These are phyloP conservation scores for Salvia miltiorrhiza DNA, from an alignment of 257 asterid genomes.

Conservation along the genomic window DNA sequence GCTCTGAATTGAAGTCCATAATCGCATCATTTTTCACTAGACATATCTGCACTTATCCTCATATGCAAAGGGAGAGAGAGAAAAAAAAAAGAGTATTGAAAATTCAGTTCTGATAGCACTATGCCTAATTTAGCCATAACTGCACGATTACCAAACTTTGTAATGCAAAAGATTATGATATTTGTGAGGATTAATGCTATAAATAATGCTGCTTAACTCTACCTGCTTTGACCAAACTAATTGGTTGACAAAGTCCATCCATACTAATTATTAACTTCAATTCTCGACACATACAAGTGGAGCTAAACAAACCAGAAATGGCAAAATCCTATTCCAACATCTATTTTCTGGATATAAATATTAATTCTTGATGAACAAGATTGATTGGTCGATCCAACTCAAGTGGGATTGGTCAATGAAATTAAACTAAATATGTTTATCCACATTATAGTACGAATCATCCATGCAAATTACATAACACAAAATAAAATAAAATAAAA, in stretches of 20 bases:
- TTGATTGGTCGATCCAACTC: neutral
- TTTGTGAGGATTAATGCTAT: neutral
- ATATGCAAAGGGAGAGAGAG: neutral
- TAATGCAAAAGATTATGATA: neutral
- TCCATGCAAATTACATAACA: too few species aligned
- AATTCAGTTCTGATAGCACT: conserved; percentile 15
- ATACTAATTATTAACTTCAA: conserved; percentile 13
- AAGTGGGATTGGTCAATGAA: conserved; percentile 14
- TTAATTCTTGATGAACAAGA: neutral
- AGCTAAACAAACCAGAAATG: conserved; percentile 18
- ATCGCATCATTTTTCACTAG: conserved; percentile 9
- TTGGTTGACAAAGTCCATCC: conserved; percentile 6
- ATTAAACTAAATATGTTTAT: too few species aligned
- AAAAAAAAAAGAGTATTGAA: neutral
- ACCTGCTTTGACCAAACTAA: conserved; percentile 19
- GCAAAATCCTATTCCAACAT: conserved; percentile 10
- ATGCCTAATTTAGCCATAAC: conserved; percentile 1
- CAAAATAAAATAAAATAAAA: too few species aligned
- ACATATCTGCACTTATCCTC: neutral
- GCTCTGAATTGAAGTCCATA: neutral
- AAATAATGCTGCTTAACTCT: neutral
- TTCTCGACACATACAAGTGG: conserved; percentile 9
- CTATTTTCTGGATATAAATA: neutral
- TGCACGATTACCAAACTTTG: neutral
- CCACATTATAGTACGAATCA: too few species aligned